These are phyloP conservation scores for Metschnikowia reukaufii DNA, from an alignment of 805 yeast species.

Conservation along the genomic window DNA sequence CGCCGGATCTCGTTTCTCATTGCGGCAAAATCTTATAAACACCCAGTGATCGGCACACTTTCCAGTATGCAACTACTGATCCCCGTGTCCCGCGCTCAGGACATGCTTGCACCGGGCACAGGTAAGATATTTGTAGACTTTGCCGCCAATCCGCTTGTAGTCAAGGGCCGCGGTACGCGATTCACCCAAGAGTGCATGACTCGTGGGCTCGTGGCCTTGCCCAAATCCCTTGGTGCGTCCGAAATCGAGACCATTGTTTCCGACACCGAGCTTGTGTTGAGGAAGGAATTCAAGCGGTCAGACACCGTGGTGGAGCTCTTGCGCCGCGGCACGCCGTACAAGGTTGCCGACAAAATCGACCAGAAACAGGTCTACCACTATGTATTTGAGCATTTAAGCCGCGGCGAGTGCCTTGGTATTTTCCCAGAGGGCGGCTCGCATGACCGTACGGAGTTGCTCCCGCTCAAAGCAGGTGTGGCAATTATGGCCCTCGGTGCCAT, in stretches of 20 bases:
- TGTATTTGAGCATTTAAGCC: constrained; percentile 80
- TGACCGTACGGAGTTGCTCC: constrained; percentile 87
- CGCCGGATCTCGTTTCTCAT: constrained; percentile 78
- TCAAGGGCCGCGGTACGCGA: constrained; percentile 65
- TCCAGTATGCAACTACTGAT: constrained; percentile 78
- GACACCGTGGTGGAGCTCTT: constrained; percentile 46
- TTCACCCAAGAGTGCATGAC: constrained; percentile 63
- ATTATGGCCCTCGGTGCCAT: constrained; percentile 97
- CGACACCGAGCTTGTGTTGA: constrained; percentile 67
- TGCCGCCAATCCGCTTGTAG: constrained; percentile 49
- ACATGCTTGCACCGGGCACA: constrained; percentile 62
- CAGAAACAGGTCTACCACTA: constrained; percentile 79
- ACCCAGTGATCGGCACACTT: constrained; percentile 68
- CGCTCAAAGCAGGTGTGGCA: constrained; percentile 96
- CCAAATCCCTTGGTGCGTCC: constrained; percentile 73
- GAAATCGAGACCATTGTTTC: constrained; percentile 66
- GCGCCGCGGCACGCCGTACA: constrained; percentile 54
- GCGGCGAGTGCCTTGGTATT: constrained; percentile 83
- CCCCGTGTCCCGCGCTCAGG: constrained; percentile 93
- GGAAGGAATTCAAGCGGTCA: constrained; percentile 66
- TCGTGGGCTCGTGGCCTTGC: constrained; percentile 73
- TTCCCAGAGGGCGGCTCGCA: constrained; percentile 99
- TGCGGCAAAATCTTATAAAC: constrained; percentile 75
- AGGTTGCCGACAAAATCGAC: constrained; percentile 79
- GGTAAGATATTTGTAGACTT: constrained; percentile 64